Percentiles rank a stretch among this genome's conserved stretches.
Evolutionary conservation across 768 basidiomycete genomes (phyloP).

Genomic region (Lactifluus pinguis): DNA sequence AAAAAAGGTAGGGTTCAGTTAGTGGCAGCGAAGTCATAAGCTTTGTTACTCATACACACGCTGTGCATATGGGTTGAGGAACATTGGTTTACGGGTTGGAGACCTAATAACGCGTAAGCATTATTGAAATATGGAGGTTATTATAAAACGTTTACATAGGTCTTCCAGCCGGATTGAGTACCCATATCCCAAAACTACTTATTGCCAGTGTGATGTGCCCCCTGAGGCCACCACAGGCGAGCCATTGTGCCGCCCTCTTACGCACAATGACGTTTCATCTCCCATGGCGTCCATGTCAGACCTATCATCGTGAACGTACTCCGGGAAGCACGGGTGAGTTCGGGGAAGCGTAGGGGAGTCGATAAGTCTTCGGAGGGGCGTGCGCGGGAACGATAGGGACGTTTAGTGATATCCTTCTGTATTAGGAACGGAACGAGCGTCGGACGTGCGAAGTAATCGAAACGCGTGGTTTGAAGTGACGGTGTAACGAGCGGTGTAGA

Average conservation of each 20-base stretch:
- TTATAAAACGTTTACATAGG: not conserved
- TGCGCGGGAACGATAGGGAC: too few relatives aligned
- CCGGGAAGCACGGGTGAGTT: too few relatives aligned
- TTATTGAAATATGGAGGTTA: not conserved
- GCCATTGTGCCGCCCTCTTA: conserved; percentile 35
- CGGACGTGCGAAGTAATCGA: too few relatives aligned
- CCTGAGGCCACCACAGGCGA: conserved; percentile 31
- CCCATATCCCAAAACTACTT: conserved; percentile 33
- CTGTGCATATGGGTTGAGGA: conserved; percentile 33
- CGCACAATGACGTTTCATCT: conserved; percentile 23
- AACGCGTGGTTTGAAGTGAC: too few relatives aligned
- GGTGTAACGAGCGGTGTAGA: too few relatives aligned
- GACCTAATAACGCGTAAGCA: not conserved
- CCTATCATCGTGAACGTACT: not conserved
- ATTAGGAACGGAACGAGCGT: too few relatives aligned
- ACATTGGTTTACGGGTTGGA: conserved; percentile 29
- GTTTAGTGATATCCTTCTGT: too few relatives aligned
- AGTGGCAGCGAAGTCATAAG: not conserved
- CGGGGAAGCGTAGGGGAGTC: too few relatives aligned
- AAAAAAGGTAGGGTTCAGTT: conserved; percentile 32
- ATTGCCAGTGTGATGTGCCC: conserved; percentile 34
- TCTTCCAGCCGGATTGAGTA: conserved; percentile 23
- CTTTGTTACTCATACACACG: not conserved
- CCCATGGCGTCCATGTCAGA: not conserved
- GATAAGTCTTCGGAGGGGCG: too few relatives aligned